Conservation (phyloP, 768 basidiomycete genomes). For the Dacryopinax spathularia region DNA sequence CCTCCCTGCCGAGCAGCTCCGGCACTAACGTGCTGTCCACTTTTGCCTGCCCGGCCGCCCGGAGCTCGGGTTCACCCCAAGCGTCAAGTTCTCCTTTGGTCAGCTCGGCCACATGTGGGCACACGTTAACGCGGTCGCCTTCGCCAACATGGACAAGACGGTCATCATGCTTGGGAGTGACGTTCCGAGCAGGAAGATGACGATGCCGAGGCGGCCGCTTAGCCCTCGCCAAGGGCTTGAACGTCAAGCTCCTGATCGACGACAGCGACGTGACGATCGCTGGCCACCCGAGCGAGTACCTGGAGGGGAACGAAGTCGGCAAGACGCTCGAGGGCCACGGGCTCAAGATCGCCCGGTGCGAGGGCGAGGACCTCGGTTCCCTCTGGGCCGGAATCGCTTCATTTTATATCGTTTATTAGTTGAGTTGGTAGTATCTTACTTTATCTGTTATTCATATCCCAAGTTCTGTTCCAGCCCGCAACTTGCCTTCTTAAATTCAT, state of each 20-base stretch:
- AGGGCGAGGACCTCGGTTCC: conserved; percentile 68
- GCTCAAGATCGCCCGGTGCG: conserved; percentile 53
- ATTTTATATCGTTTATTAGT: conserved; percentile 28
- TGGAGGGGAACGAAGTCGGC: conserved; percentile 57
- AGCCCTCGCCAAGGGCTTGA: conserved; percentile 67
- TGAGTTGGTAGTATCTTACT: conserved; percentile 24
- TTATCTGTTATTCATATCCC: conserved; percentile 69
- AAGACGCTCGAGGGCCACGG: conserved; percentile 73
- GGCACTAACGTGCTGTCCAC: conserved; percentile 75
- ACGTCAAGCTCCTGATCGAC: conserved; percentile 76
- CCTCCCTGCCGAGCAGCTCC: conserved; percentile 56
- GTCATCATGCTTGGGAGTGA: conserved; percentile 78
- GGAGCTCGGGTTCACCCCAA: conserved; percentile 79
- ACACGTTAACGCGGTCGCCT: conserved; percentile 67
- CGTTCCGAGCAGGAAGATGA: conserved; percentile 81
- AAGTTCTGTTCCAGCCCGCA: too few relatives aligned
- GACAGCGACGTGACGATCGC: conserved; percentile 87
- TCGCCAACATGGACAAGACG: conserved; percentile 63
- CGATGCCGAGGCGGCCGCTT: conserved; percentile 80
- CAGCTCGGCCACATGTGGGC: conserved; percentile 88
- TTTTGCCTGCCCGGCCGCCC: conserved; percentile 81
- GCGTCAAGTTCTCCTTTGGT: conserved; percentile 86
- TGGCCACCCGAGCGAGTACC: conserved; percentile 78
- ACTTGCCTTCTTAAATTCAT: too few relatives aligned
- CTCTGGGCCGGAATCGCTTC: conserved; percentile 55